Evolutionary conservation across 2,329 filamentous ascomycete genomes (phyloP), one percentile per base, ranked within the genome.

Genomic region (Dichotomopilus funicola): DNA sequence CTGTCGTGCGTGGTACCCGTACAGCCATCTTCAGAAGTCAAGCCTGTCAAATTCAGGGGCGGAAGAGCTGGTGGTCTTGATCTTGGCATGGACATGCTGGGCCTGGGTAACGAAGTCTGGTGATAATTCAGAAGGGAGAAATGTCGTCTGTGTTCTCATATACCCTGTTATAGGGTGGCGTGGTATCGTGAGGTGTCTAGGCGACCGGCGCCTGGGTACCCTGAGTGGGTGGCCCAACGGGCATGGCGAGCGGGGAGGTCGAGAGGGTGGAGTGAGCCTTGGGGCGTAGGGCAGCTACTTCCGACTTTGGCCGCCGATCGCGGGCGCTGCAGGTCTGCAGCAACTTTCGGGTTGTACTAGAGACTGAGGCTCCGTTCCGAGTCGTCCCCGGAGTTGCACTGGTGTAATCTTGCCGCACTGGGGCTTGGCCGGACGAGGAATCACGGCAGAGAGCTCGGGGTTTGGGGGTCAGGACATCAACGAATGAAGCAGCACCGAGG

Each of bases 1-100:
- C 66, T 60, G 52, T 69, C 67, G 49, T 61, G 61, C 19, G 63
- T 65, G 42, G 61, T 60, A 34, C 58, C 63, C 50, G 67, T 51
- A 40, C 61, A 65, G 1, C 64, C 61, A 37, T 65, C 61, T 54
- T 70, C 61, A 1, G 51, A 51, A 4, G 51, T 54, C 19, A 27
- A 27, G 19, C 19, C 19, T 27, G 19, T 27, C 38, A 54, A 42
- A 5, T 10, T 41, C 10, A 34, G 48, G 38, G 31, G 47, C 12
- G 51, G 54, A 11, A 36, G 12, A 12, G 48, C 34, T 35, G 37
- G 47, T 6, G 53, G 51, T 19, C 42, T 43, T 38, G 43, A 40
- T 27, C 10, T 55, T n/a, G 50, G 41, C 6, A 33, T 37, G 5
- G 51, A 42, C 55, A 57, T 57, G 38, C 19, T 48, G 48, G 33